Evolutionary conservation across 306 rosid genomes (phyloP), one percentile per base, ranked within the genome.

Genomic region (Trifolium subterraneum): DNA sequence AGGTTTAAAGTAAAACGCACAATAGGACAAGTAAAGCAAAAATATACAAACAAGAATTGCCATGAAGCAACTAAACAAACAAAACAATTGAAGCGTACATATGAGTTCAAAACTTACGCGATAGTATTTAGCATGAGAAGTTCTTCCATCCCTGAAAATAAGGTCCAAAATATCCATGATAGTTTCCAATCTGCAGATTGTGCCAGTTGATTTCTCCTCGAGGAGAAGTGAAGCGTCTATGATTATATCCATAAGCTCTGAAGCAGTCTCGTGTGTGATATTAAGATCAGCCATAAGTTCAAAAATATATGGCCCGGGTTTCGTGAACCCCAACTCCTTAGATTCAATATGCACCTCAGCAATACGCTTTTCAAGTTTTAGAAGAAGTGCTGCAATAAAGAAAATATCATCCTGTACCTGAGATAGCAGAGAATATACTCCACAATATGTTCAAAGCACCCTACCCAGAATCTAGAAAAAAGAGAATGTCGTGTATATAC

Each of bases 351-450:
- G 94, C 69, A 93, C 90, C 76, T 93, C 97, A 70, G 97, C 86
- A 82, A 91, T 93, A 64, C 90, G 83, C 80, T 89, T 91, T 84
- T 91, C 98, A 80, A 93, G 96, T 83, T 93, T 91, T 81, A 89
- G 75, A 77, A 93, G 96, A 78, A 89, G 96, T 42, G 97, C 97
- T 93, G 89, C 82, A 83, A 81, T 67, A 88, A 47, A 82, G 36
- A 76, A 75, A 71, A 71, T 22, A 79, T 33, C 62, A 71, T 50
- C 62, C 7, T 38, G 82, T 55, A 9, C 50, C 51, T 73, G n/a
- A 73, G 71, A 80, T 60, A 56, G 72, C 13, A 78, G 27, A 41
- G 50, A 63, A 68, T 76, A 41, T 39, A 64, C 18, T 1, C 72
- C 65, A 76, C 41, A 10, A 68, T 73, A 55, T 67, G 51, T 48